phyloP scores from a whole-genome alignment of 768 basidiomycete species.

The Xerocomus brunneocitrinus region DNA sequence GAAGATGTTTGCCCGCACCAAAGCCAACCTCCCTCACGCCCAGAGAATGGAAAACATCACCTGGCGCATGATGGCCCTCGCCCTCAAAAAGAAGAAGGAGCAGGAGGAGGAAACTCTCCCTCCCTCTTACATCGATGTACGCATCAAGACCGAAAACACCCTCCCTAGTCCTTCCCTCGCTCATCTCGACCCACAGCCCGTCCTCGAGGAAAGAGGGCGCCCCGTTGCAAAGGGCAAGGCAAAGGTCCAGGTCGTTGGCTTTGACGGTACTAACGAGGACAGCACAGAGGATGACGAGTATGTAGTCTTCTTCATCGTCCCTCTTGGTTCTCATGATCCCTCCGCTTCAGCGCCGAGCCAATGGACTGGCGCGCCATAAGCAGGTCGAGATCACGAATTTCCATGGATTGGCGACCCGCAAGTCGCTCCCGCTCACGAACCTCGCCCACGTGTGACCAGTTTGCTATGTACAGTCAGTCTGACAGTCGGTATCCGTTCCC shows the following conservation, averaged over 20 bases:
- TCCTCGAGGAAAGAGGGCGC: conserved; percentile 59
- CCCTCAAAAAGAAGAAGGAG: conserved; percentile 83
- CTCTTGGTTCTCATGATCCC: conserved; percentile 21
- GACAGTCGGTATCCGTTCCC: conserved; percentile 48
- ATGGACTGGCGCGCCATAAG: conserved; percentile 97
- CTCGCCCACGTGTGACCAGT: conserved; percentile 55
- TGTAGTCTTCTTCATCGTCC: conserved; percentile 33
- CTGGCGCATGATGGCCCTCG: conserved; percentile 98
- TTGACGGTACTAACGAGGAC: conserved; percentile 73
- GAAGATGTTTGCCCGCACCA: conserved; percentile 92
- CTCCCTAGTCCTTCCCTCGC: conserved; percentile 4
- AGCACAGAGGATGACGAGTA: conserved; percentile 70
- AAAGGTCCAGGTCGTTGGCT: conserved; percentile 74
- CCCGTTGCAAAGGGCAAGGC: conserved; percentile 77
- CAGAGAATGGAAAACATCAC: conserved; percentile 98
- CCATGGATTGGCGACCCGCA: conserved; percentile 87
- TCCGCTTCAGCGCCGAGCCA: conserved; percentile 40
- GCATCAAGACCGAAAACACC: conserved; percentile 21
- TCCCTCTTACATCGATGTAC: conserved; percentile 1
- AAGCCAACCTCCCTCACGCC: conserved; percentile 84
- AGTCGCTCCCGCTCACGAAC: conserved; percentile 77
- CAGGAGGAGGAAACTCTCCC: conserved; percentile 49
- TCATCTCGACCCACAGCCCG: conserved; percentile 1
- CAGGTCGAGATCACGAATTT: conserved; percentile 82
- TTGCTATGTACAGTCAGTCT: conserved; percentile 29